Conservation (phyloP, 371 early-diverging fungal genomes). For the Capillidium heterosporum region DNA sequence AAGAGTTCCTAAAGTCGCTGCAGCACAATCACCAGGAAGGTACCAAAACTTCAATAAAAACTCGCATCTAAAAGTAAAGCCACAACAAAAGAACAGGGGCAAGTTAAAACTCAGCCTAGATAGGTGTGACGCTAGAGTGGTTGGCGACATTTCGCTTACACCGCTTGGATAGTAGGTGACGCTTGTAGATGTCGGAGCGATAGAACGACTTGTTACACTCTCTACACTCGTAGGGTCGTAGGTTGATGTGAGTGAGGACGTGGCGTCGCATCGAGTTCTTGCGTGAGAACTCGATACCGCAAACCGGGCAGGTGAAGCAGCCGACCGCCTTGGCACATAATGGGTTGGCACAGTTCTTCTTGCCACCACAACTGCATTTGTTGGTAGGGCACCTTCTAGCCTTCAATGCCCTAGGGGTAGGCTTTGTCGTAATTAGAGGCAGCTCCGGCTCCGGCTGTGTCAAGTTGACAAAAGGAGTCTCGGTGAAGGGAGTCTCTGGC, state of each 20-base stretch:
- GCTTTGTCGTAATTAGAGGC: background rate
- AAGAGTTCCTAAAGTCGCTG: too few species aligned
- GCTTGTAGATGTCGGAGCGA: slow-evolving; percentile 5
- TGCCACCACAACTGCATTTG: slow-evolving; percentile 4
- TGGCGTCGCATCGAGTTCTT: slow-evolving; percentile 6
- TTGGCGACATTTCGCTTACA: background rate
- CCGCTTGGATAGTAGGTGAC: slow-evolving; percentile 3
- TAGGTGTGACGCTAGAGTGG: too few species aligned
- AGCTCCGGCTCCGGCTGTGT: background rate
- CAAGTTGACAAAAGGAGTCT: background rate
- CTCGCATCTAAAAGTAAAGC: too few species aligned
- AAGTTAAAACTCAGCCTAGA: too few species aligned
- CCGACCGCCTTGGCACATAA: slow-evolving; percentile 1
- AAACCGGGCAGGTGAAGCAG: slow-evolving; percentile 4
- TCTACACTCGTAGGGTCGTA: slow-evolving; percentile 4
- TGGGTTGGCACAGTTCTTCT: slow-evolving; percentile 1
- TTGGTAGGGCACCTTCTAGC: slow-evolving; percentile 4
- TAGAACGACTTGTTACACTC: slow-evolving; percentile 3
- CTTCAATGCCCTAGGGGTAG: background rate
- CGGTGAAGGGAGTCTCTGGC: too few species aligned
- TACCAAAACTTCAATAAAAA: too few species aligned
- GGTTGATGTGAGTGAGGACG: slow-evolving; percentile 6
- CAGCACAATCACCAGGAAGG: too few species aligned
- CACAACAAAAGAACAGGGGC: too few species aligned
- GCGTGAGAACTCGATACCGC: slow-evolving; percentile 3